Percentiles rank a stretch among this genome's conserved stretches.
These are phyloP conservation scores for Russula olivacea DNA, from an alignment of 768 basidiomycete genomes.

Conservation along the genomic window DNA sequence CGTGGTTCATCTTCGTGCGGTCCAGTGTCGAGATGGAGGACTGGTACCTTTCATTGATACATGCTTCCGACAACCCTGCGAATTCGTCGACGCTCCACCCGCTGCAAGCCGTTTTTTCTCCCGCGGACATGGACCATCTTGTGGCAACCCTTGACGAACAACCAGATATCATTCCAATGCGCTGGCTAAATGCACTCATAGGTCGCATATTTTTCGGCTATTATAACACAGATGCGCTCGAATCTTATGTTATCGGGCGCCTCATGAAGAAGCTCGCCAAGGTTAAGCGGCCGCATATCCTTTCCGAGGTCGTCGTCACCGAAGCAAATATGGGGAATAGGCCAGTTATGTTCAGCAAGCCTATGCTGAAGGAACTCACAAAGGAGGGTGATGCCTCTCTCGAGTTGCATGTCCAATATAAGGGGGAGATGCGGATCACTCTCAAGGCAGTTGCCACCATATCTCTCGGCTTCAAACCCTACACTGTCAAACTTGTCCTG, in stretches of 20 bases:
- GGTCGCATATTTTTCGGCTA: slow-evolving; percentile 91
- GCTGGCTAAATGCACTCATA: slow-evolving; percentile 93
- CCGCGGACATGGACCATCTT: slow-evolving; percentile 75
- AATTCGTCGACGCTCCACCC: slow-evolving; percentile 57
- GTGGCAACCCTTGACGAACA: slow-evolving; percentile 85
- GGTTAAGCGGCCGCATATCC: slow-evolving; percentile 82
- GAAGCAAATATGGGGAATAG: slow-evolving; percentile 85
- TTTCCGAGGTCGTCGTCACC: slow-evolving; percentile 78
- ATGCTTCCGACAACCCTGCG: slow-evolving; percentile 60
- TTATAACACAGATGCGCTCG: slow-evolving; percentile 78
- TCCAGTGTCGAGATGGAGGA: slow-evolving; percentile 94
- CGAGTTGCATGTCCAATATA: slow-evolving; percentile 78
- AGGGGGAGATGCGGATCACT: slow-evolving; percentile 85
- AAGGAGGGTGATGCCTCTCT: slow-evolving; percentile 89
- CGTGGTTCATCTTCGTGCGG: slow-evolving; percentile 93
- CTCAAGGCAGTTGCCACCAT: slow-evolving; percentile 87
- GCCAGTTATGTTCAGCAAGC: slow-evolving; percentile 86
- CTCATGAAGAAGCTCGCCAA: slow-evolving; percentile 93
- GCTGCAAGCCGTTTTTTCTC: slow-evolving; percentile 58
- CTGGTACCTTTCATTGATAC: slow-evolving; percentile 82
- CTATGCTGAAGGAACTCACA: slow-evolving; percentile 97
- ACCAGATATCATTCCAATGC: slow-evolving; percentile 93
- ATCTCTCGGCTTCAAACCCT: slow-evolving; percentile 83
- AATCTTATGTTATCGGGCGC: slow-evolving; percentile 76
- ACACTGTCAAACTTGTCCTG: slow-evolving; percentile 83